Percentiles rank a stretch among this genome's conserved stretches.
Evolutionary conservation across 306 rosid species (phyloP).

Genomic region (Abrus precatorius): DNA sequence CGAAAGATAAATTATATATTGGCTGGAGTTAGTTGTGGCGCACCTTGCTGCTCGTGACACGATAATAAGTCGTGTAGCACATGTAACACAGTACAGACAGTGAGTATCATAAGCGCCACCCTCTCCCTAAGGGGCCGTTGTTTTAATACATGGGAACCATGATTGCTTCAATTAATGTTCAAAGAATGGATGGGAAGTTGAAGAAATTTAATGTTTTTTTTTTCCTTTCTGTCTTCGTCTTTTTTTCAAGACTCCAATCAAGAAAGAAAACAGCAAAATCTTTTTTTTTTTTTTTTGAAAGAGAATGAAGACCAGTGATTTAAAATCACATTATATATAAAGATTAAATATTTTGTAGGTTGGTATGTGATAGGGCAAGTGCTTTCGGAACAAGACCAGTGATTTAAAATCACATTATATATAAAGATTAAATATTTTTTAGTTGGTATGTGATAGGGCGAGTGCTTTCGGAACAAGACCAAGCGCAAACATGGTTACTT

Average conservation of each 20-base stretch:
- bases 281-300: too few relatives aligned
- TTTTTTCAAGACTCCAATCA: neutral
- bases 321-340: neutral
- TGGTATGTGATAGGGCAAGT: constrained; percentile 17
- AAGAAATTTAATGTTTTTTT: constrained; percentile 30
- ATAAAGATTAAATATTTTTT: too few relatives aligned
- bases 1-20: constrained; percentile 28
- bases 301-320: neutral
- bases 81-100: constrained; percentile 37
- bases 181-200: constrained; percentile 24
- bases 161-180: constrained; percentile 39
- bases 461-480: constrained; percentile 9
- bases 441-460: constrained; percentile 1
- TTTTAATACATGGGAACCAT: constrained; percentile 51
- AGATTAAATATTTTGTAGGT: too few relatives aligned
- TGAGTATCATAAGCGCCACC: constrained; percentile 26
- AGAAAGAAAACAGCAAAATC: neutral
- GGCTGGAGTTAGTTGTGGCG: constrained; percentile 41
- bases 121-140: constrained; percentile 27
- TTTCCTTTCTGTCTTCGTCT: neutral
- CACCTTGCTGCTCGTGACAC: constrained; percentile 37
- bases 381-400: constrained; percentile 7
- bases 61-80: constrained; percentile 38
- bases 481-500: neutral
- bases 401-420: neutral